These are phyloP conservation scores for Penicillium hesseltinei DNA, from an alignment of 2,329 filamentous ascomycete species.

Conservation along the genomic window DNA sequence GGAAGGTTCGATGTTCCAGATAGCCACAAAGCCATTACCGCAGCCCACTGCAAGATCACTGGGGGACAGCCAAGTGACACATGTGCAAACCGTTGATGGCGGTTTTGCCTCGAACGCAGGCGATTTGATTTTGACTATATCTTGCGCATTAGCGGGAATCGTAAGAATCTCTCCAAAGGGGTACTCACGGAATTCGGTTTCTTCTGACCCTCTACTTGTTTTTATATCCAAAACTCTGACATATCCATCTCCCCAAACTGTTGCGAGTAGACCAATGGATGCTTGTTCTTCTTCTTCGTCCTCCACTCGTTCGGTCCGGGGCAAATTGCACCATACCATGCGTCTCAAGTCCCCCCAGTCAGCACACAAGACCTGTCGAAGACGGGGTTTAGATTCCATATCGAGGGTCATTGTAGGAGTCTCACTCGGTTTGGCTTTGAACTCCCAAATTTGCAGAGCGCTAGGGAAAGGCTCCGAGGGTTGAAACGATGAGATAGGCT, in stretches of 20 bases:
- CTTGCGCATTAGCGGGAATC: background rate
- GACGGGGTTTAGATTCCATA: slow-evolving; percentile 42
- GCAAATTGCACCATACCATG: slow-evolving; percentile 57
- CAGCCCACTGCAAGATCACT: slow-evolving; percentile 56
- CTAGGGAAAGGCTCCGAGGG: slow-evolving; percentile 50
- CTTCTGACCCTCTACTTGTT: slow-evolving; percentile 24
- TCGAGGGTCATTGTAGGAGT: slow-evolving; percentile 43
- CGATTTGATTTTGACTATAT: slow-evolving; percentile 43
- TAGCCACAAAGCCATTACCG: slow-evolving; percentile 55
- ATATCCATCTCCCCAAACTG: slow-evolving; percentile 58
- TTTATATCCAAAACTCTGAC: slow-evolving; percentile 56
- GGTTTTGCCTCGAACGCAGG: slow-evolving; percentile 53
- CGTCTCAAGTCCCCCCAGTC: slow-evolving; percentile 57
- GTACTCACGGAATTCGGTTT: slow-evolving; percentile 35
- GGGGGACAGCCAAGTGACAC: slow-evolving; percentile 57
- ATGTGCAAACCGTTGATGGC: slow-evolving; percentile 55
- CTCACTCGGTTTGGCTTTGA: slow-evolving; percentile 41
- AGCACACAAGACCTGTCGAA: slow-evolving; percentile 54
- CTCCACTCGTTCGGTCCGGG: slow-evolving; percentile 30
- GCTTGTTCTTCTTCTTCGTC: slow-evolving; percentile 30
- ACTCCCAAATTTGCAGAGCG: slow-evolving; percentile 60
- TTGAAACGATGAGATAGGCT: slow-evolving; percentile 50
- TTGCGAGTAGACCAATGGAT: slow-evolving; percentile 54
- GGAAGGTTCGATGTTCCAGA: slow-evolving; percentile 49
- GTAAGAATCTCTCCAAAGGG: background rate